Evolutionary conservation across 2,329 filamentous ascomycete species (phyloP).

Genomic region (Xylariaceae sp.): DNA sequence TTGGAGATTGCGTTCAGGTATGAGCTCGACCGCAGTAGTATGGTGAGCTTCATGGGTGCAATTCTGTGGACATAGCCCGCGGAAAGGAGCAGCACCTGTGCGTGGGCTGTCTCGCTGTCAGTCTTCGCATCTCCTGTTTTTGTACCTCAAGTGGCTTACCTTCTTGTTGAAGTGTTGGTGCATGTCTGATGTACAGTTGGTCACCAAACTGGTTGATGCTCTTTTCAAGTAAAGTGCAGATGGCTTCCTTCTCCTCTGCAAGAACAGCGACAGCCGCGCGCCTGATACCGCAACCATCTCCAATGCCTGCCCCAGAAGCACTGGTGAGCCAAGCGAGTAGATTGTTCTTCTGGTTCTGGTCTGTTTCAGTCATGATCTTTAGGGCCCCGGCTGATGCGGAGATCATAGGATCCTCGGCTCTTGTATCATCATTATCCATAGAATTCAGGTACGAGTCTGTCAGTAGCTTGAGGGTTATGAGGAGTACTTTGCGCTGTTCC

Average conservation of each 20-base stretch:
- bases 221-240: constrained; percentile 57
- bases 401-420: constrained; percentile 31
- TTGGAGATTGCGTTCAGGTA: constrained; percentile 81
- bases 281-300: constrained; percentile 56
- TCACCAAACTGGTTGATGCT: constrained; percentile 72
- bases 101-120: too few relatives aligned
- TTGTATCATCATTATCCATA: constrained; percentile 24
- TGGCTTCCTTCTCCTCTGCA: constrained; percentile 39
- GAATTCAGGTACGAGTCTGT: constrained; percentile 36
- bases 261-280: constrained; percentile 57
- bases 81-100: constrained; percentile 69
- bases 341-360: constrained; percentile 41
- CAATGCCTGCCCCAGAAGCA: constrained; percentile 56
- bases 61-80: constrained; percentile 68
- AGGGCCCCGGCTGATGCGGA: constrained; percentile 54
- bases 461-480: constrained; percentile 34
- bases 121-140: constrained; percentile 15
- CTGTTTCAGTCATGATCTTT: constrained; percentile 37
- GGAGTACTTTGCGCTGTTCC: constrained; percentile 37
- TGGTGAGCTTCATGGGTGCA: constrained; percentile 57
- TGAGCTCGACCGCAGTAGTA: constrained; percentile 61
- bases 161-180: constrained; percentile 81
- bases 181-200: constrained; percentile 77
- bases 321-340: constrained; percentile 59
- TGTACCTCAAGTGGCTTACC: too few relatives aligned